Base-by-base conservation (phyloP, 2,329 filamentous ascomycete genomes). In the Colletotrichum sp. region DNA sequence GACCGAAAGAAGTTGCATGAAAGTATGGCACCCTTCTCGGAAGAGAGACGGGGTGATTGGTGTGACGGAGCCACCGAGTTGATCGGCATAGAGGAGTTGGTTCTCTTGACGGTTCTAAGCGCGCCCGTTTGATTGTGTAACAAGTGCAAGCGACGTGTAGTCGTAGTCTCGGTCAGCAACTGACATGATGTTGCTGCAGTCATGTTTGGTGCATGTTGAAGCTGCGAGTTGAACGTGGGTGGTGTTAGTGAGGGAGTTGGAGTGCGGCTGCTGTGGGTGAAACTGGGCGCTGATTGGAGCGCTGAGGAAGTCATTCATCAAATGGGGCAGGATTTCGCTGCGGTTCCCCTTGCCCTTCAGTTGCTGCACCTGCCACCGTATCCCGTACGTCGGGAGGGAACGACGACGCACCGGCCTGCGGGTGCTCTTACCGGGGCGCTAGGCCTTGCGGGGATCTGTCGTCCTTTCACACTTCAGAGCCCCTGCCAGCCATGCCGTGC, bases 1-100 rank as follows among this genome's bases (percentile, higher is more conserved):
- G 57, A 15, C 57, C 32, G 55, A 48, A 60, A 68, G 65, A 22
- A 62, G 6, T 44, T 44, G 55, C 71, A 48, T 59, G 28, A 22
- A 32, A 59, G 39, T 22, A 62, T 32, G 60, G 36, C 57, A 64
- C 68, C 72, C 60, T 64, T 57, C 57, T 75, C 39, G 16, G 32
- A 5, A 30, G 22, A 39, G 9, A 39, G 30, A 12, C 13, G 28
- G 13, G 60, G 52, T 66, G 52, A 72, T 71, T 71, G 72, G 67
- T n/a, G 28, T 15, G 15, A 55, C 44, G 63, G 57, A 30, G 63
- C 68, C 18, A 26, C 70, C 73, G 63, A 68, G 18, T 30, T 62
- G 68, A 72, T 67, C 62, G 73, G 24, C 72, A 60, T 36, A 55
- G 63, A 66, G 52, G 55, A 68, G 60, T 44, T 72, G 52, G 22